Evolutionary conservation across 1,284 basidiomycete genomes (phyloP).

Genomic region (Boletus mariae): DNA sequence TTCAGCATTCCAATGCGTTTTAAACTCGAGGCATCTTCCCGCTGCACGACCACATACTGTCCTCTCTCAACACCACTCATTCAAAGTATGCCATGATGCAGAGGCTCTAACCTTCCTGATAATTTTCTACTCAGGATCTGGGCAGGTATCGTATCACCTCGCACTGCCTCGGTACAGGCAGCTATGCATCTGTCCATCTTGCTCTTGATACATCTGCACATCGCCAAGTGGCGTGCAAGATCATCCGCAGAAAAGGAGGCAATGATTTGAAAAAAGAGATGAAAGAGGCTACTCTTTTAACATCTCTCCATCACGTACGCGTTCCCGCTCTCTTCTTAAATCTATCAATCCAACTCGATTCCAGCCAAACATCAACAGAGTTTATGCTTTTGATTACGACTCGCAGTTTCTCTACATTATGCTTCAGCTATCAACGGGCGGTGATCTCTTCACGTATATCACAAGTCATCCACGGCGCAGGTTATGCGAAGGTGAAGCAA

Average conservation of each 20-base stretch:
- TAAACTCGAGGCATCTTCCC: slow-evolving; percentile 50
- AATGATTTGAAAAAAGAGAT: slow-evolving; percentile 59
- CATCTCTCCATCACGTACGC: slow-evolving; percentile 65
- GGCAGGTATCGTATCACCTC: slow-evolving; percentile 67
- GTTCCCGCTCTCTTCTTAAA: neutral
- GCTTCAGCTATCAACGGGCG: slow-evolving; percentile 80
- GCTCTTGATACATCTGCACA: slow-evolving; percentile 60
- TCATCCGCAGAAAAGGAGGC: slow-evolving; percentile 58
- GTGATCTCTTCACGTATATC: slow-evolving; percentile 84
- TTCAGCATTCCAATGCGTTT: slow-evolving; percentile 65
- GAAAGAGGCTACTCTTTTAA: slow-evolving; percentile 74
- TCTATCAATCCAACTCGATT: neutral
- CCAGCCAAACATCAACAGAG: slow-evolving; percentile 78
- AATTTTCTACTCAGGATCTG: slow-evolving; percentile 39
- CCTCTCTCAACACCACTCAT: slow-evolving; percentile 47
- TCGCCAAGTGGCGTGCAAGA: slow-evolving; percentile 82
- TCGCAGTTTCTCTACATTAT: slow-evolving; percentile 76
- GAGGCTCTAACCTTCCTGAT: slow-evolving; percentile 4
- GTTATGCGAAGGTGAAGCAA: slow-evolving; percentile 75
- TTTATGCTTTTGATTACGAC: slow-evolving; percentile 66
- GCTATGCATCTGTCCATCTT: slow-evolving; percentile 79
- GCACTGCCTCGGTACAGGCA: slow-evolving; percentile 73
- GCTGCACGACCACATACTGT: slow-evolving; percentile 54
- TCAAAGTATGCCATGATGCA: slow-evolving; percentile 43
- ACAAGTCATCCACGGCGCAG: slow-evolving; percentile 51